Base-by-base conservation (phyloP, 1,284 basidiomycete species). In the Papiliotrema flavescens region DNA sequence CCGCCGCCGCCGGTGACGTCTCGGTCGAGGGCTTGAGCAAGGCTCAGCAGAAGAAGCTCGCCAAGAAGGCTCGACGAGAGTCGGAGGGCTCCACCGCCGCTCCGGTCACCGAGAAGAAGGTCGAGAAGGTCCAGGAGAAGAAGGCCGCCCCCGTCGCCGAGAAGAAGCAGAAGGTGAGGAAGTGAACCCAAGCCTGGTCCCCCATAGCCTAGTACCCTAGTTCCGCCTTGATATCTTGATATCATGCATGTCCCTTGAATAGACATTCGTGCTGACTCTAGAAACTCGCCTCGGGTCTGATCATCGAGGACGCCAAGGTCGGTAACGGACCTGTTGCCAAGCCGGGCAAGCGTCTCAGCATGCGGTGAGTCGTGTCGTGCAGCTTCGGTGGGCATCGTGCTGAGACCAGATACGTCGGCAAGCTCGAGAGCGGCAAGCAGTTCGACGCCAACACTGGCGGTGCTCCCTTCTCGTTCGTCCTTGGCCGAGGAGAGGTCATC, bases 401-500 rank as follows among this genome's bases (percentile, higher is more conserved):
- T 40, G 17, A 37, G 5, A 11, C 23, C 51, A 67, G 67, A 60
- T 77, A 76, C 73, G 69, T 77, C 50, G 76, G 77, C 63, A 94
- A 92, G 79, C 82, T 97, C 45, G 77, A 79, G 61, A 86, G 87
- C 71, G 92, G 91, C 64, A 90, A 88, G 73, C 75, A 88, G 43
- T 97, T 97, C 67, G 94, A 98, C 78, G 80, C 84, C 70, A 96
- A 96, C 78, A 86, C 83, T 59, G 87, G 85, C 71, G 94, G 94
- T 64, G 87, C 85, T 72, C 89, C 92, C 83, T 96, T 97, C 80
- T 79, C 79, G 46, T 97, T 97, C 82, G 83, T 80, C 47, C 82
- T 98, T 34, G 95, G 94, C 53, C 80, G 82, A 57, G 90, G 90
- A 42, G 88, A 96, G 73, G 94, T 97, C 51, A 95, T 97, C 77